Evolutionary conservation across 805 yeast genomes (phyloP).

Genomic region (Yarrowia yakushimensis): DNA sequence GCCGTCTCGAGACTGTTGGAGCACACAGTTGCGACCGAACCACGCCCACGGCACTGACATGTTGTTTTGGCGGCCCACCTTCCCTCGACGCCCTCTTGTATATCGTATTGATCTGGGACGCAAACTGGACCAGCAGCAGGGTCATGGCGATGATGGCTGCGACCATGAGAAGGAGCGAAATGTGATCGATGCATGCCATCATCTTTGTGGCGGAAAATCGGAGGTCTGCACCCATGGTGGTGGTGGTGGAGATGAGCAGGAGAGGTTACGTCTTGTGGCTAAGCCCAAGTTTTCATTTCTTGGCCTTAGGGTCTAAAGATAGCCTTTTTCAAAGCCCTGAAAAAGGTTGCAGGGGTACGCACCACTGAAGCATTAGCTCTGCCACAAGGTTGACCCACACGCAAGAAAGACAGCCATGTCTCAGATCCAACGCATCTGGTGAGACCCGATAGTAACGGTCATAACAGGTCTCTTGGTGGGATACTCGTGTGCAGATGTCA

Average conservation of each 20-base stretch:
- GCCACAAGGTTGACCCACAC: not conserved
- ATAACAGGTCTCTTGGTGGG: no score
- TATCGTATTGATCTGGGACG: constrained; percentile 5
- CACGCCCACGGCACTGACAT: not conserved
- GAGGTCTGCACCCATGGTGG: not conserved
- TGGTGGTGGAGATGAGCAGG: not conserved
- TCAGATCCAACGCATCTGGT: not conserved
- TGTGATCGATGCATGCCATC: not conserved
- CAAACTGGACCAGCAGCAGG: not conserved
- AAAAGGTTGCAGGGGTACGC: constrained; percentile 10
- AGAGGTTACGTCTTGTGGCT: not conserved
- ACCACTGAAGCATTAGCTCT: no score
- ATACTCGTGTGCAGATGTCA: no score
- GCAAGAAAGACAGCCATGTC: not conserved
- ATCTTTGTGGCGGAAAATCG: no score
- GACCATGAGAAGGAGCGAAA: not conserved
- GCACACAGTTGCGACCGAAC: not conserved
- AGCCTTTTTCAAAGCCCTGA: not conserved
- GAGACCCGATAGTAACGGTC: no score
- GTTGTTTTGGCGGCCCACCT: not conserved
- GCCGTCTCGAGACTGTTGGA: not conserved
- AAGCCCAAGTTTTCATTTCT: not conserved
- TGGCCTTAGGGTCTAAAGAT: not conserved
- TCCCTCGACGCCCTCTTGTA: not conserved
- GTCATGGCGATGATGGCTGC: constrained; percentile 4